These are phyloP conservation scores for Penicillium canariense DNA, from an alignment of 495 filamentous ascomycete genomes.

Conservation along the genomic window DNA sequence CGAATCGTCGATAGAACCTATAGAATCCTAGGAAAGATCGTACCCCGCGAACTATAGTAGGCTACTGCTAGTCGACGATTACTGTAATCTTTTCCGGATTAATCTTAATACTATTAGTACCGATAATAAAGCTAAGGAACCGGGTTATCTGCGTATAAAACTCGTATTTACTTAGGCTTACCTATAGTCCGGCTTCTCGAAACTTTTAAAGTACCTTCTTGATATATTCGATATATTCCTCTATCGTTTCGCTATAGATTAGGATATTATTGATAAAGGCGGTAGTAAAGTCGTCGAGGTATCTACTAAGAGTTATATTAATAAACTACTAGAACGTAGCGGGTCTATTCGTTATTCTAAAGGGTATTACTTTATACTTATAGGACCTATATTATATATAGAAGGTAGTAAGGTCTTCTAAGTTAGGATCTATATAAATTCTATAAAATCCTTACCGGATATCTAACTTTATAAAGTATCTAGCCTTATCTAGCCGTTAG, in stretches of 20 bases:
- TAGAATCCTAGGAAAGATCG: too few species aligned
- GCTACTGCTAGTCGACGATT: too few species aligned
- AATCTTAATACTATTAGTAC: conserved; percentile 17
- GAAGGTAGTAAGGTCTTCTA: conserved; percentile 1
- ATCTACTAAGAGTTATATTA: neutral
- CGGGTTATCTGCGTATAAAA: conserved; percentile 22
- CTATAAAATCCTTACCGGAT: conserved; percentile 39
- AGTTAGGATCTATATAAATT: conserved; percentile 20
- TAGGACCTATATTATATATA: neutral
- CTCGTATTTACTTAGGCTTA: conserved; percentile 26
- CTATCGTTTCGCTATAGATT: neutral
- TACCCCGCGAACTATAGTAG: too few species aligned
- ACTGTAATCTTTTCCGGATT: conserved; percentile 20
- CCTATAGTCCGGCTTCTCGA: neutral
- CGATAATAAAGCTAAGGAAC: conserved; percentile 9
- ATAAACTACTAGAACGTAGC: conserved; percentile 7
- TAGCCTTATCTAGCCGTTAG: conserved; percentile 23
- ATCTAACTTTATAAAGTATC: conserved; percentile 47
- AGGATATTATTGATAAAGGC: conserved; percentile 5
- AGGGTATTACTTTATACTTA: conserved; percentile 7
- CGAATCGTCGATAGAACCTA: too few species aligned
- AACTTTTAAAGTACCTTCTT: neutral
- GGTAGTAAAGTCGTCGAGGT: conserved; percentile 1
- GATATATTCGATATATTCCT: neutral
- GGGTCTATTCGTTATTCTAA: conserved; percentile 1